These are phyloP conservation scores for Eutrema salsugineum DNA, from an alignment of 441 rosid genomes.

Conservation along the genomic window DNA sequence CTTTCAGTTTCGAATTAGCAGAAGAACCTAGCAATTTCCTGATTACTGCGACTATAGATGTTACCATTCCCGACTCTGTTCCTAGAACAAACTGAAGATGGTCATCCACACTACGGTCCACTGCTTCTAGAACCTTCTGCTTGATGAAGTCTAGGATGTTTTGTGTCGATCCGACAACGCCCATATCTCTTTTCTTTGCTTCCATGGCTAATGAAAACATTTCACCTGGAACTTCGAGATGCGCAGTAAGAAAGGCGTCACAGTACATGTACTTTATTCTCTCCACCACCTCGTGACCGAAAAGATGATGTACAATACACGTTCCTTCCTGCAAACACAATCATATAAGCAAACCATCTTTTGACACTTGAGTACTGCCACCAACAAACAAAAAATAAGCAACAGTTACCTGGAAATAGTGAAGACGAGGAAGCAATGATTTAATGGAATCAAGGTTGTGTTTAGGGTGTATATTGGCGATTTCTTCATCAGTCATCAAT, in stretches of 20 bases:
- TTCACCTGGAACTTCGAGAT: slow-evolving; percentile 97
- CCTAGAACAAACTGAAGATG: slow-evolving; percentile 91
- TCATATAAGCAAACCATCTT: slow-evolving; percentile 5
- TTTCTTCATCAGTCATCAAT: slow-evolving; percentile 85
- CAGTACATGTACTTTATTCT: slow-evolving; percentile 80
- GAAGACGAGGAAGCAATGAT: slow-evolving; percentile 68
- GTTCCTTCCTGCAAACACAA: slow-evolving; percentile 66
- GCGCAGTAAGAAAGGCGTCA: slow-evolving; percentile 92
- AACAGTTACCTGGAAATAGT: slow-evolving; percentile 49
- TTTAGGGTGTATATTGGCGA: slow-evolving; percentile 63
- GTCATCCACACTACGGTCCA: slow-evolving; percentile 71
- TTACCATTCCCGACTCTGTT: slow-evolving; percentile 97
- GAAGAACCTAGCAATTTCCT: slow-evolving; percentile 53
- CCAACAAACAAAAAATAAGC: background rate
- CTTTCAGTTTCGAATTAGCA: slow-evolving; percentile 51
- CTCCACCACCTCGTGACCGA: slow-evolving; percentile 87
- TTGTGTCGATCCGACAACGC: slow-evolving; percentile 89
- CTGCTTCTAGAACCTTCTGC: slow-evolving; percentile 73
- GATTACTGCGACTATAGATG: slow-evolving; percentile 83
- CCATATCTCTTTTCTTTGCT: slow-evolving; percentile 93
- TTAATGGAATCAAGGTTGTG: slow-evolving; percentile 64
- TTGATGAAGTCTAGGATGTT: slow-evolving; percentile 88
- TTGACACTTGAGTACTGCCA: background rate
- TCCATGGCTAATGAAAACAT: slow-evolving; percentile 98
- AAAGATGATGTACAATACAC: slow-evolving; percentile 91